These are phyloP conservation scores for Leptodermis oblonga DNA, from an alignment of 257 asterid genomes.

Conservation along the genomic window DNA sequence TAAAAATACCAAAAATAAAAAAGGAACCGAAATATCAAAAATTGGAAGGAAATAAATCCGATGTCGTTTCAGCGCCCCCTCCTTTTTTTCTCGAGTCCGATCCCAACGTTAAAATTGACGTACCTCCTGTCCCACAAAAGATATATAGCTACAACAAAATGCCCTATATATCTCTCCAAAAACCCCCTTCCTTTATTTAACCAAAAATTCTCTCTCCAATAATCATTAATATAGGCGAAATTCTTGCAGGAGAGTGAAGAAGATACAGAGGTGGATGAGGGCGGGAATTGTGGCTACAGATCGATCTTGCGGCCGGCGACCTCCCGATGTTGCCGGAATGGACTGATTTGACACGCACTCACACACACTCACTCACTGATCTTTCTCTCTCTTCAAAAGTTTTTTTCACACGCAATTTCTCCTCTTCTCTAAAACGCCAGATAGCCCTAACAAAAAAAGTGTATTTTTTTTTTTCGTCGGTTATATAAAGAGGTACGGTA, in stretches of 20 bases:
- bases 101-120: conserved; percentile 43
- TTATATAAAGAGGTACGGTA: background rate
- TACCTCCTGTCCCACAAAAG: conserved; percentile 42
- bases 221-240: conserved; percentile 21
- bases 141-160: conserved; percentile 14
- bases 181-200: background rate
- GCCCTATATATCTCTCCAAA: conserved; percentile 2
- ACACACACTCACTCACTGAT: conserved; percentile 8
- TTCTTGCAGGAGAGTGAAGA: conserved; percentile 14
- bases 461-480: background rate
- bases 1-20: background rate
- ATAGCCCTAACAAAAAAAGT: conserved; percentile 2
- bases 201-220: conserved; percentile 13
- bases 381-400: conserved; percentile 4
- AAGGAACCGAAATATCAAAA: background rate
- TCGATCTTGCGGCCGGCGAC: conserved; percentile 60
- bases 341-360: conserved; percentile 22
- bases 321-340: conserved; percentile 62
- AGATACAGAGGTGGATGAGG: background rate
- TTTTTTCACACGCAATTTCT: background rate
- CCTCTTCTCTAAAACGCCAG: background rate
- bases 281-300: conserved; percentile 44
- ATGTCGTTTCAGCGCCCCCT: conserved; percentile 25
- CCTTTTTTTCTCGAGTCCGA: conserved; percentile 31
- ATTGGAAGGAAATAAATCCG: conserved; percentile 32